Conservation (phyloP, 2,329 filamentous ascomycete genomes). For the Cladosporium oxysporum region DNA sequence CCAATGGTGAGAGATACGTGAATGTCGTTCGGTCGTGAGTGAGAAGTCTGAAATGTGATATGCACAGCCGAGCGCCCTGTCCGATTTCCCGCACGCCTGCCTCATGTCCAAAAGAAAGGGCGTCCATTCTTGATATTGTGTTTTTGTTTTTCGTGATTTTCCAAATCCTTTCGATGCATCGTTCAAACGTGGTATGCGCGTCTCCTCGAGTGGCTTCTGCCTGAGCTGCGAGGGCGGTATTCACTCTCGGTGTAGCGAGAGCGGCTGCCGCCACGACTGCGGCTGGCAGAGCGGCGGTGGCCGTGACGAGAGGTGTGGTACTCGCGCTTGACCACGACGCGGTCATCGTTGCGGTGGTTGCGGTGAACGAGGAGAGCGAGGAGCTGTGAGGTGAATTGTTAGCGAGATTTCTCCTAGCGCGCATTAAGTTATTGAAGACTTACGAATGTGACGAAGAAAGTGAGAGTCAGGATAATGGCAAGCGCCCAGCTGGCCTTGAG, state of each 20-base stretch:
- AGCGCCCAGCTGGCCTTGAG: conserved; percentile 88
- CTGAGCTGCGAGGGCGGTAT: conserved; percentile 14
- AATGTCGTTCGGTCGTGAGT: neutral
- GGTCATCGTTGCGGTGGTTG: conserved; percentile 48
- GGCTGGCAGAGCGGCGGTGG: conserved; percentile 40
- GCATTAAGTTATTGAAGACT: conserved; percentile 29
- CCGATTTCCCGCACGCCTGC: neutral
- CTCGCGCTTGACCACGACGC: conserved; percentile 56
- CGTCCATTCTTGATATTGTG: neutral
- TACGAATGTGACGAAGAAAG: conserved; percentile 77
- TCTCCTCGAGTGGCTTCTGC: conserved; percentile 7
- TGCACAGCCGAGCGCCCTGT: conserved; percentile 1
- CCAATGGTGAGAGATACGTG: neutral
- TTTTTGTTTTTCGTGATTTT: neutral
- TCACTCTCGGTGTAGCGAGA: conserved; percentile 30
- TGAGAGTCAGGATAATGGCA: conserved; percentile 81
- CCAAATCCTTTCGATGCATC: neutral
- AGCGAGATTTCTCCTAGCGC: neutral
- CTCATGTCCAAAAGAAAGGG: neutral
- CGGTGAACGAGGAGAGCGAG: conserved; percentile 64
- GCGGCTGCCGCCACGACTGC: conserved; percentile 33
- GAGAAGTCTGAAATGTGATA: neutral
- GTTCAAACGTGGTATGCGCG: conserved; percentile 15
- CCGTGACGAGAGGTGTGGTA: conserved; percentile 49
- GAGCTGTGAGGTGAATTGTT: conserved; percentile 35